Evolutionary conservation across 768 basidiomycete species (phyloP).

Genomic region (Leccinum aurantiacum): DNA sequence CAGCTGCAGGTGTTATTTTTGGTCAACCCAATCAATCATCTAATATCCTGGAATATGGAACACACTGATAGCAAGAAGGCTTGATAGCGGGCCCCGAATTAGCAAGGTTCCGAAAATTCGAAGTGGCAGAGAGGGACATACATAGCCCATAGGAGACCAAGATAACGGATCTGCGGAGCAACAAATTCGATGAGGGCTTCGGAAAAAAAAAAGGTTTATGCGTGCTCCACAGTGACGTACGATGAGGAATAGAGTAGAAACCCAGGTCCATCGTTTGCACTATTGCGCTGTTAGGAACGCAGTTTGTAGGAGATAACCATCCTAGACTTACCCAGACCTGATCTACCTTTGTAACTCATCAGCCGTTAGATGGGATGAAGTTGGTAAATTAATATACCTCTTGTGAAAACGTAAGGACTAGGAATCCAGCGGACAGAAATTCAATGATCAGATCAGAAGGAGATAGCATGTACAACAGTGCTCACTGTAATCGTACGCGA

Average conservation of each 20-base stretch:
- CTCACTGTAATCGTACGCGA: conserved; percentile 21
- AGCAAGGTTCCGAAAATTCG: background rate
- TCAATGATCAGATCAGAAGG: background rate
- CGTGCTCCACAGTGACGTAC: background rate
- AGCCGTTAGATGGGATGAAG: background rate
- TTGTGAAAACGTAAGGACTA: conserved; percentile 15
- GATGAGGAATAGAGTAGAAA: background rate
- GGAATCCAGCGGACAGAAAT: background rate
- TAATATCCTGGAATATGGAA: background rate
- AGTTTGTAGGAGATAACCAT: too few relatives aligned
- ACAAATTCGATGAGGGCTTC: background rate
- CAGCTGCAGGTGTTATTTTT: background rate
- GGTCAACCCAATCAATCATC: background rate
- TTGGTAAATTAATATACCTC: conserved; percentile 5
- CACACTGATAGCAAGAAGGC: background rate
- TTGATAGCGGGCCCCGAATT: background rate
- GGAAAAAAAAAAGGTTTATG: too few relatives aligned
- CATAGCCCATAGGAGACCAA: background rate
- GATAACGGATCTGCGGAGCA: background rate
- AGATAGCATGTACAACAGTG: background rate
- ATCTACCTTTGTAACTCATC: conserved; percentile 5
- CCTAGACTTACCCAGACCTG: background rate
- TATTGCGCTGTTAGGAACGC: background rate
- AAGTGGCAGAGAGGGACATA: background rate
- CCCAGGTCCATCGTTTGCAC: background rate